Percentiles rank a stretch among this genome's conserved stretches.
Conservation (phyloP, 2,329 filamentous ascomycete species). For the Aspergillus sclerotialis region DNA sequence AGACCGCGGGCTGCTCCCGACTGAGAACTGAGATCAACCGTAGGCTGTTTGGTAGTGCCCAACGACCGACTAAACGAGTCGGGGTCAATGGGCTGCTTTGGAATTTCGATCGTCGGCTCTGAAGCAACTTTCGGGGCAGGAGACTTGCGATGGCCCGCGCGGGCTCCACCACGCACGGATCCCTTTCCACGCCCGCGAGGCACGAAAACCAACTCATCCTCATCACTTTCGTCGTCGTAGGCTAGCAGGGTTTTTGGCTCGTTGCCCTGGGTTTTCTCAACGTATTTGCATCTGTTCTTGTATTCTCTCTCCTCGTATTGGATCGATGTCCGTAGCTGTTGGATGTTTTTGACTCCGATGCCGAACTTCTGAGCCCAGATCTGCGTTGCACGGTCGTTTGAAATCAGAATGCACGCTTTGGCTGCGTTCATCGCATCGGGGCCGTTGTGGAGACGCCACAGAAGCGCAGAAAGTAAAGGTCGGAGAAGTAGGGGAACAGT, state of each 20-base stretch:
- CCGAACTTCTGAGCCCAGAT: constrained; percentile 42
- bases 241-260: constrained; percentile 40
- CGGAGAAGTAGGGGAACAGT: constrained; percentile 34
- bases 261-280: constrained; percentile 34
- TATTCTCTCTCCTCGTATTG: constrained; percentile 41
- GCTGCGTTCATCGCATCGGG: constrained; percentile 25
- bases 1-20: constrained; percentile 27
- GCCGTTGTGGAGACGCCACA: constrained; percentile 38
- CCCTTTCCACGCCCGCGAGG: constrained; percentile 35
- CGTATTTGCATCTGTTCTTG: constrained; percentile 39
- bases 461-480: constrained; percentile 37
- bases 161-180: constrained; percentile 15
- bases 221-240: constrained; percentile 43
- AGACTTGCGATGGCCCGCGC: constrained; percentile 25
- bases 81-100: constrained; percentile 41
- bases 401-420: constrained; percentile 36
- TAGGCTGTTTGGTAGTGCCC: constrained; percentile 20
- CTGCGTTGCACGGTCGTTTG: constrained; percentile 38
- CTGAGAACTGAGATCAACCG: constrained; percentile 26
- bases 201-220: constrained; percentile 43
- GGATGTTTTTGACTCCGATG: constrained; percentile 41
- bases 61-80: constrained; percentile 42
- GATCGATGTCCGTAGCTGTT: constrained; percentile 41
- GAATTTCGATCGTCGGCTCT: constrained; percentile 34
- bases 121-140: constrained; percentile 15